Evolutionary conservation across 148 eudicot genomes (phyloP), one percentile per base, ranked within the genome.

Genomic region (Polygonum maritimum): DNA sequence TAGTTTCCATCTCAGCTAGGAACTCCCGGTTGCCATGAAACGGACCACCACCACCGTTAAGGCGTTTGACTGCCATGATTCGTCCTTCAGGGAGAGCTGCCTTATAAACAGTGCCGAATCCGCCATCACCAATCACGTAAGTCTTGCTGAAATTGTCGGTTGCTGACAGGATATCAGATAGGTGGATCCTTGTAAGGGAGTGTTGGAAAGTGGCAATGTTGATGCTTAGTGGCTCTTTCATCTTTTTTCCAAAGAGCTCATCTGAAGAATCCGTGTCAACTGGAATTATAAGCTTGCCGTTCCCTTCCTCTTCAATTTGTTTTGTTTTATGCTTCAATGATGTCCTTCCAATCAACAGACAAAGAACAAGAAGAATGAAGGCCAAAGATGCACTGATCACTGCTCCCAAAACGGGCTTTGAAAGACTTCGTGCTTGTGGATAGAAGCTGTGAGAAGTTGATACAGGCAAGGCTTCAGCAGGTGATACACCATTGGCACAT

Each of bases 141-240:
- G 90, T 86, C 88, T 89, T 87, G 91, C 96, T 94, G 88, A 94
- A 94, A 76, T 94, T 94, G 67, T 90, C 91, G 2, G 98, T 94
- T 21, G 96, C 91, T 19, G 88, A 85, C 67, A 89, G 63, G 36
- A 94, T 94, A 22, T 92, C 98, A 18, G 85, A 74, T 58, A 88
- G 84, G 80, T 86, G 83, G 73, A 92, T 69, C 73, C 96, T 80
- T 33, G 88, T 79, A 55, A 94, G 76, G 7, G 96, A 86, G 19
- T 90, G 97, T 83, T 92, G 88, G 75, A 94, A 94, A 44, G 94
- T 94, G 8, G 97, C 98, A 65, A 94, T 74, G 71, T 94, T 95
- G 39, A 95, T 95, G 86, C 97, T 95, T 44, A 90, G 81, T 3
- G 98, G 94, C 86, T 94, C 94, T 83, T 88, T 94, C 41, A 82